A percentile compares a stretch with the other conserved stretches of the same genome.
Conservation (phyloP, 129 eudicot genomes). For the Dittrichia graveolens region DNA sequence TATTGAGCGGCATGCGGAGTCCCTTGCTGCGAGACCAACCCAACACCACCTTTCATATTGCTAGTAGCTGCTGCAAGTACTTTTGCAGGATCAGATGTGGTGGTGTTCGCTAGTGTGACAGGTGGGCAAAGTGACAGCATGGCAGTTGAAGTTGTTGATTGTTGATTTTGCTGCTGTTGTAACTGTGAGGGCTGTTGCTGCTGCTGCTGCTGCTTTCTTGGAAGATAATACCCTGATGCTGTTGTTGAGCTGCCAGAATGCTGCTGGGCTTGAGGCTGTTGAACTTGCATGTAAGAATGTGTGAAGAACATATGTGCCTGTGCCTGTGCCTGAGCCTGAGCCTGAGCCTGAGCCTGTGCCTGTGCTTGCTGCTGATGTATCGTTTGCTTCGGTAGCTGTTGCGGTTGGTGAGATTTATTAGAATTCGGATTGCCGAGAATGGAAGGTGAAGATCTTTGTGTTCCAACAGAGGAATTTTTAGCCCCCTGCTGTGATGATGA, state of each 20-base stretch:
- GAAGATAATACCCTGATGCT: slow-evolving; percentile 55
- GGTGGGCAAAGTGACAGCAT: slow-evolving; percentile 59
- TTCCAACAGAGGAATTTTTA: slow-evolving; percentile 46
- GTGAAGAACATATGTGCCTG: slow-evolving; percentile 52
- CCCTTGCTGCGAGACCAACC: slow-evolving; percentile 49
- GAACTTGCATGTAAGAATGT: slow-evolving; percentile 42
- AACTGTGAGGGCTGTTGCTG: not conserved
- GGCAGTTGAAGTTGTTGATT: slow-evolving; percentile 49
- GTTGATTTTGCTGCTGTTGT: slow-evolving; percentile 46
- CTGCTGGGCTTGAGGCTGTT: slow-evolving; percentile 35
- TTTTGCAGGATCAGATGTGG: slow-evolving; percentile 84
- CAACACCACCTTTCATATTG: slow-evolving; percentile 60
- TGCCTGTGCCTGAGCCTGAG: slow-evolving; percentile 38
- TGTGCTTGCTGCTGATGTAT: slow-evolving; percentile 35
- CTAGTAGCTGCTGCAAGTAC: slow-evolving; percentile 81
- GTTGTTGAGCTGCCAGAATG: slow-evolving; percentile 42
- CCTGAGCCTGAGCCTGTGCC: slow-evolving; percentile 6
- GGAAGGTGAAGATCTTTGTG: slow-evolving; percentile 71
- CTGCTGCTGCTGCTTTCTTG: slow-evolving; percentile 59
- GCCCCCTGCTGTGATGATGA: slow-evolving; percentile 52
- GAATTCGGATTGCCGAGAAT: slow-evolving; percentile 65
- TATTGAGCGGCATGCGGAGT: slow-evolving; percentile 54
- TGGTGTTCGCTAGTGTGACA: slow-evolving; percentile 43
- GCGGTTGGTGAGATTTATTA: slow-evolving; percentile 56
- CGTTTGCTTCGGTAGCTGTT: slow-evolving; percentile 40